phyloP scores from a whole-genome alignment of 805 yeast genomes.

The Schwanniomyces polymorphus region DNA sequence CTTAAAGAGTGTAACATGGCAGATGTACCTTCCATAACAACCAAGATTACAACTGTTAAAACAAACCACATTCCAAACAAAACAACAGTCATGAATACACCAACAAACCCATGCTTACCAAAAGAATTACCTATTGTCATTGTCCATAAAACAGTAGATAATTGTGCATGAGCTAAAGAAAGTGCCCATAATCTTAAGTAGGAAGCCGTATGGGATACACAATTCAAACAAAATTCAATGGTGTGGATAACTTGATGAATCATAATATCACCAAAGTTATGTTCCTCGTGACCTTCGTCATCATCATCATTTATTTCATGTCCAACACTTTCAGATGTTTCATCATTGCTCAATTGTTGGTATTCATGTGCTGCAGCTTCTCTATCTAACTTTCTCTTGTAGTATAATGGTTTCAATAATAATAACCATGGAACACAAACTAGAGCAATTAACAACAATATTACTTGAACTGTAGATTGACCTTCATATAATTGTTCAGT shows the following conservation, averaged over 20 bases:
- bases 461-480: constrained; percentile 73
- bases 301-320: constrained; percentile 49
- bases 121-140: constrained; percentile 90
- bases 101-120: constrained; percentile 58
- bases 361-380: constrained; percentile 55
- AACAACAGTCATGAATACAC: constrained; percentile 72
- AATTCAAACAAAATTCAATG: constrained; percentile 93
- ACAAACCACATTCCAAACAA: constrained; percentile 95
- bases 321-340: constrained; percentile 31
- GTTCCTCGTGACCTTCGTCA: constrained; percentile 54
- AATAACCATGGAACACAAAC: constrained; percentile 92
- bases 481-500: constrained; percentile 80
- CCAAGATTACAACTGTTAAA: constrained; percentile 86
- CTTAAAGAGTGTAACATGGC: constrained; percentile 99
- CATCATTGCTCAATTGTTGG: constrained; percentile 33
- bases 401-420: constrained; percentile 76
- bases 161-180: constrained; percentile 94
- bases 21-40: constrained; percentile 97
- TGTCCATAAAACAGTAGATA: constrained; percentile 91
- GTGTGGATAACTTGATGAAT: constrained; percentile 98
- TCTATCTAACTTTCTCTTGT: constrained; percentile 56
- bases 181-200: constrained; percentile 96
- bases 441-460: constrained; percentile 73
- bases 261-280: constrained; percentile 88
- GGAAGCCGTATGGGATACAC: constrained; percentile 98